Base-by-base conservation (phyloP, 169 alveolate species). In the Miamiensis avidus region DNA sequence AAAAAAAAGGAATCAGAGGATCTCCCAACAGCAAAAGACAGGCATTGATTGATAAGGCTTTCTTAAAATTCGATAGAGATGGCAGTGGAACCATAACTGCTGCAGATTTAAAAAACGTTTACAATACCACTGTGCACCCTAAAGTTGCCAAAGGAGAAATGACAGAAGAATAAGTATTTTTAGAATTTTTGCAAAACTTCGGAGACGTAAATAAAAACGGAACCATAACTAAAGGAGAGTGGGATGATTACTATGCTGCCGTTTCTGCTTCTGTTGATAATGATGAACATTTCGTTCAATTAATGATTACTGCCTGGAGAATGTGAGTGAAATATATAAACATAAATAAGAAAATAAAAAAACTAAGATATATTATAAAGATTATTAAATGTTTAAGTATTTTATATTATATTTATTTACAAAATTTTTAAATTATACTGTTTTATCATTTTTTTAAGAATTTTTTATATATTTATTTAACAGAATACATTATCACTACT, bases 241-340 rank as follows among this genome's bases (percentile, higher is more conserved):
- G 97, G 97, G 77, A 88, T 76, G 97, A 96, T 78, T 96, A 96
- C 91, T 96, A 94, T 89, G 88, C 97, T 32, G 97, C 97, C 15
- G 97, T 96, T 11, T 87, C 95, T 73, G 91, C 96, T 49, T 89
- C 95, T 75, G 93, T 96, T 65, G 97, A 94, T 49, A 93, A 94
- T 79, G 97, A 96, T 78, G 96, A 94, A 73, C 98, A 96, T 90
- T 96, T 94, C 93, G 95, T 95, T 6, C 85, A 82, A 69, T 82
- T 95, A 30, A 89, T 95, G 93, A 94, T 89, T 85, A 89, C 87
- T 29, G 96, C 97, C 16, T 95, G 98, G 98, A 84, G 86, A 77
- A 32, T 83, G 30, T 64, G 83, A 86, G n/a, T n/a, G n/a, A n/a
- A n/a, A n/a, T n/a, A n/a, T n/a, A n/a, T n/a, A n/a, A n/a, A n/a